These are phyloP conservation scores for Flaveria floridana DNA, from an alignment of 140 eudicot genomes.

Conservation along the genomic window DNA sequence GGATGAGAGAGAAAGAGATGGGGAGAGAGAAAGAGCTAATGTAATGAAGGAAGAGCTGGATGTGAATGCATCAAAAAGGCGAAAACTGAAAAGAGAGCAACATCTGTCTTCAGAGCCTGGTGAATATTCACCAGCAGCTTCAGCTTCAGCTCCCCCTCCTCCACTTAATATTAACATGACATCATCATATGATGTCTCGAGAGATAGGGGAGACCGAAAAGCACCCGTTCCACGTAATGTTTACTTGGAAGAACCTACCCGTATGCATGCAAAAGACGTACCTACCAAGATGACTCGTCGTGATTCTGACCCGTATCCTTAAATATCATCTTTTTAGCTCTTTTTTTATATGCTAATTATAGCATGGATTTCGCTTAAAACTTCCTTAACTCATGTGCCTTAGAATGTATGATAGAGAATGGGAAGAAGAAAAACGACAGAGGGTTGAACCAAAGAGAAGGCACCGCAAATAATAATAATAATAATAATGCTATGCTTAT, in stretches of 20 bases:
- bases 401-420: slow-evolving; percentile 88
- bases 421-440: slow-evolving; percentile 94
- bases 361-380: neutral
- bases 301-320: slow-evolving; percentile 90
- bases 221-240: slow-evolving; percentile 61
- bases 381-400: slow-evolving; percentile 43
- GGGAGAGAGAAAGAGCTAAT: slow-evolving; percentile 66
- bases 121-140: slow-evolving; percentile 70
- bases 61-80: slow-evolving; percentile 67
- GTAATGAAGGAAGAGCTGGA: slow-evolving; percentile 72
- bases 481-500: slow-evolving; percentile 15
- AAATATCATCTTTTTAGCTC: neutral
- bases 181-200: slow-evolving; percentile 58
- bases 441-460: slow-evolving; percentile 90
- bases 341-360: neutral
- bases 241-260: slow-evolving; percentile 72
- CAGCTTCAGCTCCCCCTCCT: slow-evolving; percentile 42
- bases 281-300: slow-evolving; percentile 80
- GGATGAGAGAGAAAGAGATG: slow-evolving; percentile 74
- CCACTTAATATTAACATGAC: slow-evolving; percentile 54
- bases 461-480: slow-evolving; percentile 56
- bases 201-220: slow-evolving; percentile 82
- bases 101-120: slow-evolving; percentile 72
- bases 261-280: slow-evolving; percentile 72
- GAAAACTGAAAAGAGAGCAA: slow-evolving; percentile 91